phyloP scores from a whole-genome alignment of 148 eudicot genomes.

The Amaranthus cruentus region DNA sequence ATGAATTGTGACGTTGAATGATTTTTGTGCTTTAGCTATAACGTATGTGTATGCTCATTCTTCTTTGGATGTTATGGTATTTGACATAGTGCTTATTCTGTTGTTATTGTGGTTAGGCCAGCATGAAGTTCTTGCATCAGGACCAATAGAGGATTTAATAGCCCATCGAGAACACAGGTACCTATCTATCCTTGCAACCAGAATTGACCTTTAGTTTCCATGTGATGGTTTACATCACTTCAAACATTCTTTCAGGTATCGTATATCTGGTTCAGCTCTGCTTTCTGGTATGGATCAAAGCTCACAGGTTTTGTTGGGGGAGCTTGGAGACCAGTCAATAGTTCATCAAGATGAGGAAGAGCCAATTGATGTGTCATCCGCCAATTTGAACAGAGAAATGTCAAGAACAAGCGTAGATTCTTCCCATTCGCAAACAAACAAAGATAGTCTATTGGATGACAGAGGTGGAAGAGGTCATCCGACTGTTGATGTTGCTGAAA shows the following conservation, averaged over 20 bases:
- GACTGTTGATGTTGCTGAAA: slow-evolving; percentile 93
- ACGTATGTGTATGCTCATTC: slow-evolving; percentile 4
- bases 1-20: background rate
- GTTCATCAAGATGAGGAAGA: slow-evolving; percentile 43
- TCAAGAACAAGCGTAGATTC: slow-evolving; percentile 39
- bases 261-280: slow-evolving; percentile 95
- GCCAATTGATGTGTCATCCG: slow-evolving; percentile 48
- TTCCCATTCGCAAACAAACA: slow-evolving; percentile 41
- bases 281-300: slow-evolving; percentile 97
- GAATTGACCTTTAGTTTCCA: slow-evolving; percentile 10
- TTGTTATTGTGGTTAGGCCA: slow-evolving; percentile 49
- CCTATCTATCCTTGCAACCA: slow-evolving; percentile 5
- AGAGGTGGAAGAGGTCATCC: slow-evolving; percentile 69
- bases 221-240: slow-evolving; percentile 9
- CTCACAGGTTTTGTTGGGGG: slow-evolving; percentile 42
- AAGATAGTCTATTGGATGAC: slow-evolving; percentile 70
- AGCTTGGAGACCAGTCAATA: slow-evolving; percentile 43
- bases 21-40: background rate
- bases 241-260: slow-evolving; percentile 53
- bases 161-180: slow-evolving; percentile 99
- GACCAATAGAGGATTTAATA: slow-evolving; percentile 95
- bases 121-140: slow-evolving; percentile 99
- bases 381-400: slow-evolving; percentile 37
- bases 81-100: slow-evolving; percentile 2
- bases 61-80: slow-evolving; percentile 2